Evolutionary conservation across 2,329 filamentous ascomycete genomes (phyloP), one percentile per base, ranked within the genome.

Genomic region (Calonectria henricotiae): DNA sequence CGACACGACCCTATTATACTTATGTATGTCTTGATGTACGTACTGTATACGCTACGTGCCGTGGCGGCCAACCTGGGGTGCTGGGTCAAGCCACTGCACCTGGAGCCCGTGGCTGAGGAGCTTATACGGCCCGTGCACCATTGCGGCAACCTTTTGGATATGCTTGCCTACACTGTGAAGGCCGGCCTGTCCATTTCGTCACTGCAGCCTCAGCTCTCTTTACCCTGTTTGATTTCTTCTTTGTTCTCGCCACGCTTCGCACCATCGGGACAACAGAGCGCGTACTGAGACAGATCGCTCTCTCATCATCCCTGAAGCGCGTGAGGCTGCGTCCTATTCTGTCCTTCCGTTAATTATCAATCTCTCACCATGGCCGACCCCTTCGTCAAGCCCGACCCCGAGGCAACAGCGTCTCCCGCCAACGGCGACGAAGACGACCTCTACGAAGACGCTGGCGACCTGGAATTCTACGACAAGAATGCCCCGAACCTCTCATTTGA

Each of bases 371-470:
- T 83, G 81, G 71, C 80, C 51, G 81, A 82, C 69, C 66, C 79
- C n/a, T 75, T 77, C 66, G 83, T 89, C 79, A 89, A 89, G 80
- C 79, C 84, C 5, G 88, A 89, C 69, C 84, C 85, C 11, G 86
- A 87, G 49, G 80, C 79, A 35, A 81, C 82, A 67, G 79, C 78
- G 49, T 84, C 85, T 27, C 83, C 86, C 25, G 80, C 81, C 32
- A 83, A 82, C 47, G 81, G 86, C 49, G 85, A 86, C 47, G 92
- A 94, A 62, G 92, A 94, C 55, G 92, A 94, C 74, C 85, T 93
- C 68, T 93, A 93, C 78, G 84, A 87, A 76, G 86, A 88, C 74
- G 88, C 88, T 7, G 86, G 87, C 70, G 88, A 90, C 72, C 85
- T 89, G 60, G 86, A 88, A 65, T 90, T 90, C 77, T 89, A 86